phyloP scores from a whole-genome alignment of 257 asterid genomes.

The Nicotiana paniculata region DNA sequence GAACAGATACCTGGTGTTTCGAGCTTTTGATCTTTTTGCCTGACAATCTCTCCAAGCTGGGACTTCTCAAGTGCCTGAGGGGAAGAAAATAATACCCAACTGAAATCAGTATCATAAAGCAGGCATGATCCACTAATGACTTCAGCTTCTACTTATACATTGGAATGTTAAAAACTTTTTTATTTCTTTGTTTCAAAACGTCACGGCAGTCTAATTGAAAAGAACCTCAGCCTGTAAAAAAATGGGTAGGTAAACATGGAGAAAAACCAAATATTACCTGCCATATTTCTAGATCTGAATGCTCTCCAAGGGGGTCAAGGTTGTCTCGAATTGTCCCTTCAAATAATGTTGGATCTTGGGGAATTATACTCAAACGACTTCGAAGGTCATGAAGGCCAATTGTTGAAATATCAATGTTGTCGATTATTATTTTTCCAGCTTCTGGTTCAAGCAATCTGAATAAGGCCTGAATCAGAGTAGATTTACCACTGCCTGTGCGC shows the following conservation, averaged over 20 bases:
- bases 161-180: not conserved
- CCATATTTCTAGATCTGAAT: constrained; percentile 85
- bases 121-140: not conserved
- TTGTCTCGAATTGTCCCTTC: constrained; percentile 96
- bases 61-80: constrained; percentile 86
- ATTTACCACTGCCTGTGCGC: constrained; percentile 99
- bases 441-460: constrained; percentile 91
- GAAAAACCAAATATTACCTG: constrained; percentile 37
- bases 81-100: not conserved
- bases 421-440: constrained; percentile 81
- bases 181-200: not conserved
- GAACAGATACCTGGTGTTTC: constrained; percentile 69
- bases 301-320: constrained; percentile 90
- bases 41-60: constrained; percentile 79
- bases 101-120: not conserved
- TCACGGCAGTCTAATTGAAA: not conserved
- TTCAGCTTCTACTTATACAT: not conserved
- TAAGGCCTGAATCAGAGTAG: constrained; percentile 93
- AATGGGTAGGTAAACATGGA: not conserved
- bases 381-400: constrained; percentile 97
- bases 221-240: not conserved
- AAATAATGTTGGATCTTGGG: constrained; percentile 94
- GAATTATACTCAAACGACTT: constrained; percentile 82
- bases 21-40: constrained; percentile 76
- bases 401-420: constrained; percentile 67